These are phyloP conservation scores for Amanita muscaria DNA, from an alignment of 768 basidiomycete species.

Conservation along the genomic window DNA sequence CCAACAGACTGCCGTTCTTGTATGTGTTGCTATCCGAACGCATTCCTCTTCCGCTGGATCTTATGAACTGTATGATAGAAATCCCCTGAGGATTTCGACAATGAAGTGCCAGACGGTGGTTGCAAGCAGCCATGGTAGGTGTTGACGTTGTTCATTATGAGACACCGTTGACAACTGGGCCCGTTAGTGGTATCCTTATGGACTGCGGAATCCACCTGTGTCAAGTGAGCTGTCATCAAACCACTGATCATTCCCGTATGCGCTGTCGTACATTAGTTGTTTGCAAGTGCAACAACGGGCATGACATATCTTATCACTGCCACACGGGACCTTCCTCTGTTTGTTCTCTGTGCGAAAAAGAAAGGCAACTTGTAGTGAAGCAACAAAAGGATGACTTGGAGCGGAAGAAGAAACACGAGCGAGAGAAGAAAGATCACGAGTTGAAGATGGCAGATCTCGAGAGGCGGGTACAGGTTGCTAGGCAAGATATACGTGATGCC, in stretches of 20 bases:
- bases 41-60: too few relatives aligned
- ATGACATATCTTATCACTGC: constrained; percentile 28
- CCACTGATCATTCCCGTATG: constrained; percentile 46
- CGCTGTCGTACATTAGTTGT: constrained; percentile 31
- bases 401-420: constrained; percentile 17
- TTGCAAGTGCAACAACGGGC: constrained; percentile 35
- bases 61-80: background rate
- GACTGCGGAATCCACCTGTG: constrained; percentile 47
- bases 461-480: constrained; percentile 14
- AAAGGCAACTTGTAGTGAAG: constrained; percentile 19
- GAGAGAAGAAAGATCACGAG: constrained; percentile 27
- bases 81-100: constrained; percentile 39
- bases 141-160: background rate
- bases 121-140: constrained; percentile 52
- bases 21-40: too few relatives aligned
- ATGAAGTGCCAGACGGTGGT: constrained; percentile 51
- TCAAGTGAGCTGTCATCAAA: constrained; percentile 52
- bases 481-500: constrained; percentile 13
- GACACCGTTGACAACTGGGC: background rate
- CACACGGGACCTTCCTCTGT: constrained; percentile 23
- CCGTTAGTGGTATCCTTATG: constrained; percentile 36
- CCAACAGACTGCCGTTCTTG: constrained; percentile 28
- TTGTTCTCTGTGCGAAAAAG: constrained; percentile 41
- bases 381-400: constrained; percentile 18
- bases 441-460: constrained; percentile 26